Base-by-base conservation (phyloP, 352 stramenopile genomes). In the Phytophthora colocasiae region DNA sequence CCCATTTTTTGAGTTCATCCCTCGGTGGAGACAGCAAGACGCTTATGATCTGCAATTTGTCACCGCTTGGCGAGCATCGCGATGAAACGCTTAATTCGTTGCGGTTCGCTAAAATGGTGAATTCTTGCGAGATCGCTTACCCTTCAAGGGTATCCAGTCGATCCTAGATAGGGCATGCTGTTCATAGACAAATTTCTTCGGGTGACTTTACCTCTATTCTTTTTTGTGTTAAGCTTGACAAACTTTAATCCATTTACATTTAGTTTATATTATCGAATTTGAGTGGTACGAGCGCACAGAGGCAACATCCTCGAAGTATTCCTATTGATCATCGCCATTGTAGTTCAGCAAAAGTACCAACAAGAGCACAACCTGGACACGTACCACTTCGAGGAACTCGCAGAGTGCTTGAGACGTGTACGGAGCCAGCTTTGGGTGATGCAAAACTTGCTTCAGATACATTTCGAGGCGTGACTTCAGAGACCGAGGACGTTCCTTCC, bases 41-140 rank as follows among this genome's bases (percentile, higher is more conserved):
- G 19, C 78, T 97, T 36, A 96, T 97, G 90, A 97, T 97, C 51
- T 96, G 87, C 67, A 97, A 95, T 48, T 65, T 97, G 32, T 96
- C 88, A 32, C 90, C 90, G 8, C 65, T 95, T 14, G 58, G 60
- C 1, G 70, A 86, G 49, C 83, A 96, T 41, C 83, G 87, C 10
- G 83, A 96, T 49, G 90, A 97, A 59, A 93, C 84, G 36, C 75
- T 96, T 7, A 96, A 95, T 68, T 95, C 89, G 2, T 69, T 97
- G 19, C 82, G 90, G 2, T 97, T 97, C 39, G 90, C 90, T 15
- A 94, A 95, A 73, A 95, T 85, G 22, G 90, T 95, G 29, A 95
- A 96, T 68, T 89, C 86, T 41, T 97, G 90, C 69, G 89, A 95
- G 62, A 92, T 95, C 40, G 76, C 88, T 14, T 89, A 83, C 44